Conservation (phyloP, 2,329 filamentous ascomycete genomes). For the Mariannaea sp. region DNA sequence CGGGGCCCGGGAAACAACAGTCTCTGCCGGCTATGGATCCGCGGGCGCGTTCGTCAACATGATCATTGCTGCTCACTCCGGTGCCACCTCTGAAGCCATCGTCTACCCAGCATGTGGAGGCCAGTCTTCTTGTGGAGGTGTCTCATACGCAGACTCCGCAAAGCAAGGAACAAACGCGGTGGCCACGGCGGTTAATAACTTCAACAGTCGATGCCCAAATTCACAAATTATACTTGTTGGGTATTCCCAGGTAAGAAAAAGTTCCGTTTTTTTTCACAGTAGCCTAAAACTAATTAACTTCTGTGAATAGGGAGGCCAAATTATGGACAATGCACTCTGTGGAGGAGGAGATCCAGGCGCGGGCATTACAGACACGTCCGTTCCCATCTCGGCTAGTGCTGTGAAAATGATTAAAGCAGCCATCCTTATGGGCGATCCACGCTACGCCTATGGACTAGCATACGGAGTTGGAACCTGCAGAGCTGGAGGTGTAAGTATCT, state of each 20-base stretch:
- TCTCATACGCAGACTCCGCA: constrained; percentile 64
- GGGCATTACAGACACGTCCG: constrained; percentile 49
- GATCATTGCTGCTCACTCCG: constrained; percentile 38
- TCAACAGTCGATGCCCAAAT: constrained; percentile 59
- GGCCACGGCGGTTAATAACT: constrained; percentile 61
- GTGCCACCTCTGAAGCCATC: constrained; percentile 20
- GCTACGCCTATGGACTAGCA: constrained; percentile 57
- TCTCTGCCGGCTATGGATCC: constrained; percentile 57
- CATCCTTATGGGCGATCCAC: constrained; percentile 69
- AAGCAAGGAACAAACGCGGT: constrained; percentile 62
- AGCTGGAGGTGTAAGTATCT: constrained; percentile 43
- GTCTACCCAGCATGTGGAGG: constrained; percentile 62
- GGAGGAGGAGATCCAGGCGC: constrained; percentile 59
- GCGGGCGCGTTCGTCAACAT: constrained; percentile 55
- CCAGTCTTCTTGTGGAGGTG: constrained; percentile 59
- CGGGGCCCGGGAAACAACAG: constrained; percentile 55
- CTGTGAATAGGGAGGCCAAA: constrained; percentile 59
- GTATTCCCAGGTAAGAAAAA: constrained; percentile 59
- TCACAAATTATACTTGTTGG: constrained; percentile 64
- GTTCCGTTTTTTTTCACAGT: not conserved
- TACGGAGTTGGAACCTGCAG: constrained; percentile 66
- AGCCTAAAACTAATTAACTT: not conserved
- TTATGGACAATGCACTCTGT: constrained; percentile 67
- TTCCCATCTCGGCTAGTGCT: constrained; percentile 51
- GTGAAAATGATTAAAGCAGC: constrained; percentile 63